Percentiles rank a stretch among this genome's conserved stretches.
Evolutionary conservation across 1,284 basidiomycete genomes (phyloP).

Genomic region (Rugosomyces carneus): DNA sequence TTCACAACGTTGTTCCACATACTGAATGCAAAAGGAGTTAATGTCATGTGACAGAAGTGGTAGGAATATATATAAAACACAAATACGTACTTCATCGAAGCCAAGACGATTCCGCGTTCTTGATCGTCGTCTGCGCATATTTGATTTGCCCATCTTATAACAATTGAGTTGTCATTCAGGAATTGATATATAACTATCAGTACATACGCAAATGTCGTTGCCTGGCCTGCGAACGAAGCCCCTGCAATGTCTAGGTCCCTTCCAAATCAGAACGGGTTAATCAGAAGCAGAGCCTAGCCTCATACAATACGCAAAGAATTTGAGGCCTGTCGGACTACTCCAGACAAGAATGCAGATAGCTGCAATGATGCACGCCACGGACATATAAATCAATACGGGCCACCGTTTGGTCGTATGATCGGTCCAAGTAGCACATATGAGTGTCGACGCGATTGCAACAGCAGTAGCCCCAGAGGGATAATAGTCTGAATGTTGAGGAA

Average conservation of each 20-base stretch:
- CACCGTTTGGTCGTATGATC: slow-evolving; percentile 51
- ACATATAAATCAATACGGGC: slow-evolving; percentile 63
- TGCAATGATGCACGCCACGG: slow-evolving; percentile 44
- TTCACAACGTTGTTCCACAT: slow-evolving; percentile 71
- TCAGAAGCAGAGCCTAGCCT: not conserved
- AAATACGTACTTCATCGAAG: slow-evolving; percentile 56
- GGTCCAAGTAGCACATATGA: slow-evolving; percentile 58
- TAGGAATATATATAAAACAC: slow-evolving; percentile 2
- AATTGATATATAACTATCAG: not conserved
- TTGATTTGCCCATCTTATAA: slow-evolving; percentile 61
- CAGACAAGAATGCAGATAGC: slow-evolving; percentile 54
- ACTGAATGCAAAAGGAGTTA: slow-evolving; percentile 25
- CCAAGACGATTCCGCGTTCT: slow-evolving; percentile 60
- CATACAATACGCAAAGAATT: slow-evolving; percentile 66
- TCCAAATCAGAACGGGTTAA: not conserved
- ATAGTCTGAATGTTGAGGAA: too few relatives aligned
- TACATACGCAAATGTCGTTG: slow-evolving; percentile 60
- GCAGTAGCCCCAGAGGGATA: slow-evolving; percentile 64
- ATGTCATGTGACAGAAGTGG: too few relatives aligned
- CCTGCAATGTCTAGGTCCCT: slow-evolving; percentile 45
- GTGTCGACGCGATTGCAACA: slow-evolving; percentile 56
- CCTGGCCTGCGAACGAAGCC: slow-evolving; percentile 62
- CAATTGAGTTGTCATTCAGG: slow-evolving; percentile 14
- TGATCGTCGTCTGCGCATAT: slow-evolving; percentile 63
- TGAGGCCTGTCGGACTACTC: slow-evolving; percentile 48